Evolutionary conservation across 192 early-diverging fungal genomes (phyloP).

Genomic region (Phlyctochytrium planicorne): DNA sequence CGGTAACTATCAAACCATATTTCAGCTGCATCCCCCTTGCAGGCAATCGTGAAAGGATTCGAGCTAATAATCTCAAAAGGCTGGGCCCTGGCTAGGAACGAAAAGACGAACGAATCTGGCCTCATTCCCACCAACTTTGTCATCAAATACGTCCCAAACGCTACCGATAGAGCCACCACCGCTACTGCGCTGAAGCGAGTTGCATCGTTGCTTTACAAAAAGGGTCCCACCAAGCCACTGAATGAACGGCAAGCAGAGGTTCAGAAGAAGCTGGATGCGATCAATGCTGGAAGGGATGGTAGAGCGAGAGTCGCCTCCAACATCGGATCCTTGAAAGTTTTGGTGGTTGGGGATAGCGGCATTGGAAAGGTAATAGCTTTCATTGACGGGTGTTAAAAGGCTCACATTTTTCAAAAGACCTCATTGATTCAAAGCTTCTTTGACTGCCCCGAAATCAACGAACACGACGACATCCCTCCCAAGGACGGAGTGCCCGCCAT

Average conservation of each 20-base stretch:
- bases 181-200: neutral
- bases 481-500: conserved; percentile 5
- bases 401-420: conserved; percentile 19
- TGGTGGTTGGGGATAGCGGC: conserved; percentile 42
- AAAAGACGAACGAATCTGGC: conserved; percentile 27
- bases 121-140: conserved; percentile 41
- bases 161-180: conserved; percentile 15
- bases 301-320: conserved; percentile 25
- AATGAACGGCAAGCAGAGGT: conserved; percentile 4
- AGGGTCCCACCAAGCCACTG: conserved; percentile 11
- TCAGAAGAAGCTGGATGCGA: neutral
- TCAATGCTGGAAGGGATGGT: neutral
- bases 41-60: neutral
- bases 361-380: conserved; percentile 45
- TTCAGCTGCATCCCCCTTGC: neutral
- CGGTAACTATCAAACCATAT: neutral
- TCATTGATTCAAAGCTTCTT: conserved; percentile 35
- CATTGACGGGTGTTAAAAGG: neutral
- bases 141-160: conserved; percentile 6
- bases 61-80: conserved; percentile 5
- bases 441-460: conserved; percentile 19
- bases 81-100: conserved; percentile 34
- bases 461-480: conserved; percentile 12
- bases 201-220: neutral
- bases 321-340: conserved; percentile 38